These are phyloP conservation scores for Leccinellum albellum DNA, from an alignment of 768 basidiomycete genomes.

Conservation along the genomic window DNA sequence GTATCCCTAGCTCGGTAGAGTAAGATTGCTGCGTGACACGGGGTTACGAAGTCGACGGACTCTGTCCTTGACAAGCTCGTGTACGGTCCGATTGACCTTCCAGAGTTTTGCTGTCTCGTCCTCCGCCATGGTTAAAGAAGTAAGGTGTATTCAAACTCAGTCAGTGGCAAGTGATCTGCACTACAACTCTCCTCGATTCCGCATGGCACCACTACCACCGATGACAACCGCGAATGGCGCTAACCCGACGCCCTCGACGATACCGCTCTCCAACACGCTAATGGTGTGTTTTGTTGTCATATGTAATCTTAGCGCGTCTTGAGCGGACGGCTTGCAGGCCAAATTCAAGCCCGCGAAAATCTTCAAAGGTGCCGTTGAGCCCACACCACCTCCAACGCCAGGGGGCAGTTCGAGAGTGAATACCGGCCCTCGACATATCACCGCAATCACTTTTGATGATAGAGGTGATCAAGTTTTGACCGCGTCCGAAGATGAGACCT, in stretches of 20 bases:
- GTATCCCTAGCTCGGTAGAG: conserved; percentile 63
- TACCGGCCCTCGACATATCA: conserved; percentile 68
- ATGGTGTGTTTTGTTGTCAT: conserved; percentile 41
- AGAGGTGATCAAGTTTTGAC: conserved; percentile 83
- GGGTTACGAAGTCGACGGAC: conserved; percentile 39
- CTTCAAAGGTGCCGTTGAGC: conserved; percentile 75
- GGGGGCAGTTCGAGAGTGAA: conserved; percentile 35
- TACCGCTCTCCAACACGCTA: conserved; percentile 44
- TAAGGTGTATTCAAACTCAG: conserved; percentile 55
- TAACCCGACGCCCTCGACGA: conserved; percentile 29
- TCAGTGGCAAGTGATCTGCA: conserved; percentile 15
- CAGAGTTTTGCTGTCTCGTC: conserved; percentile 88
- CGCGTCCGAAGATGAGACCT: conserved; percentile 88
- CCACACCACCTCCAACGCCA: conserved; percentile 45
- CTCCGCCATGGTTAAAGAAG: conserved; percentile 52
- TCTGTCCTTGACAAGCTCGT: conserved; percentile 94
- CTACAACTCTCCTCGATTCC: conserved; percentile 12
- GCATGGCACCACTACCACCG: conserved; percentile 41
- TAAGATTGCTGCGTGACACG: conserved; percentile 15
- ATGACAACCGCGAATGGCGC: conserved; percentile 34
- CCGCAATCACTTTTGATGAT: conserved; percentile 88
- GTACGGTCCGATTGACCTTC: conserved; percentile 94
- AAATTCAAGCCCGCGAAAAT: conserved; percentile 88
- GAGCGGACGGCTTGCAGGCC: conserved; percentile 37
- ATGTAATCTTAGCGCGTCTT: neutral